Base-by-base conservation (phyloP, 208 protist genomes). In the Leishmania turanica region DNA sequence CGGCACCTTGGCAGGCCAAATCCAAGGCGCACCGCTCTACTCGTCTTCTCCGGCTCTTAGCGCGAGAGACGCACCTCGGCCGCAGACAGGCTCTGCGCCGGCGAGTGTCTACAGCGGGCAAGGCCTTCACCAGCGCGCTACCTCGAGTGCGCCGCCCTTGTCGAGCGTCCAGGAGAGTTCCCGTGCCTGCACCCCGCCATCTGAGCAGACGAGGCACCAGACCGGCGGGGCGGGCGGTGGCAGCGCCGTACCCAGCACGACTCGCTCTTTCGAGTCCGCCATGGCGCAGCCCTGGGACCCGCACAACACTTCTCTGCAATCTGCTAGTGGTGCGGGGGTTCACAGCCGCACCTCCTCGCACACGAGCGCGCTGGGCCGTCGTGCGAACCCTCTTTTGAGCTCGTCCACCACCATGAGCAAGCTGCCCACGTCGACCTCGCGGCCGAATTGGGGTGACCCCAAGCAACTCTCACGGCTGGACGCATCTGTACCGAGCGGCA, bases 131-230 rank as follows among this genome's bases (percentile, higher is more conserved):
- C 51, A 56, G 49, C 49, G 4, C 31, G 51, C 17, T 27, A 31
- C 51, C 34, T 60, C 84, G 1, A 84, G 80, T 51, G 80, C n/a
- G 15, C 74, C 58, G 17, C 75, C 81, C 15, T 49, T 84, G 21
- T 81, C 77, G 0, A 85, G 77, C 70, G 77, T 79, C 56, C n/a
- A 81, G 13, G 87, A 90, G 56, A 69, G 80, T 17, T 95, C 90
- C 13, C 87, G 85, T 37, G 90, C 93, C 58, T 95, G 93, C 85
- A 96, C 93, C 27, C 93, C 93, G n/a, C 93, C 93, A 31, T 88
- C 77, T 45, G 91, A 84, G 74, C 71, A 90, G 51, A 78, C 80
- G n/a, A 56, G 79, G 27, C 79, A 72, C 27, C 45, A 49, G 27
- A 71, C 31, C 21, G 75, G 75, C 54, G 75, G 45, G 8, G 78